A percentile compares a stretch with the other conserved stretches of the same genome.
phyloP scores from a whole-genome alignment of 345 rosid genomes.

The Iberis pinnata region DNA sequence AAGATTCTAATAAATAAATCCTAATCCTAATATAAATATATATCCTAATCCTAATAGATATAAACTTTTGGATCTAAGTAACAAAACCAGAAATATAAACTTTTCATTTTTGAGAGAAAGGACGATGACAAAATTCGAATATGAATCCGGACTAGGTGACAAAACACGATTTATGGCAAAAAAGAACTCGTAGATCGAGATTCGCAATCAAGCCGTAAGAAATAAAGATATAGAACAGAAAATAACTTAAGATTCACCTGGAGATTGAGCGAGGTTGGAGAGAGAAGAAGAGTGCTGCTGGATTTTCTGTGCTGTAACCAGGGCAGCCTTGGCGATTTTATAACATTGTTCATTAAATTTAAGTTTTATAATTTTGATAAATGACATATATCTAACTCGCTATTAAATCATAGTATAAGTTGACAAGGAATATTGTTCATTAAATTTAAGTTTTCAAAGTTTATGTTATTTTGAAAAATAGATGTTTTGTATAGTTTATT shows the following conservation, averaged over 20 bases:
- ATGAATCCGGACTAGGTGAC: neutral
- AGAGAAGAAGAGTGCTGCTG: slow-evolving; percentile 9
- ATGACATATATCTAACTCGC: too few relatives aligned
- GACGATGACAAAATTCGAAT: neutral
- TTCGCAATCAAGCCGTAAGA: neutral
- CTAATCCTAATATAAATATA: too few relatives aligned
- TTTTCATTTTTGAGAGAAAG: too few relatives aligned
- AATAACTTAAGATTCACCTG: slow-evolving; percentile 12
- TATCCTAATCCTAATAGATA: too few relatives aligned
- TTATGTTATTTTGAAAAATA: too few relatives aligned
- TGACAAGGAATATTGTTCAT: too few relatives aligned
- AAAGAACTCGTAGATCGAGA: neutral
- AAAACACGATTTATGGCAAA: neutral
- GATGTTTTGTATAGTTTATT: too few relatives aligned
- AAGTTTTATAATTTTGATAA: too few relatives aligned
- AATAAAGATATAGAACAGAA: neutral
- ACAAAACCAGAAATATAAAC: neutral
- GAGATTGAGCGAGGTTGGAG: slow-evolving; percentile 12
- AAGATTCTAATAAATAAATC: too few relatives aligned
- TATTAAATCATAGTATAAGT: too few relatives aligned
- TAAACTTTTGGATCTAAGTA: neutral
- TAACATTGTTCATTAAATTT: too few relatives aligned
- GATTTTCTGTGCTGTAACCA: slow-evolving; percentile 15
- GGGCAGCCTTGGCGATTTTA: slow-evolving; percentile 6
- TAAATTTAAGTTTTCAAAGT: too few relatives aligned